A percentile compares a stretch with the other conserved stretches of the same genome.
phyloP scores from a whole-genome alignment of 2,329 filamentous ascomycete genomes.

The Cladosporium oxysporum region DNA sequence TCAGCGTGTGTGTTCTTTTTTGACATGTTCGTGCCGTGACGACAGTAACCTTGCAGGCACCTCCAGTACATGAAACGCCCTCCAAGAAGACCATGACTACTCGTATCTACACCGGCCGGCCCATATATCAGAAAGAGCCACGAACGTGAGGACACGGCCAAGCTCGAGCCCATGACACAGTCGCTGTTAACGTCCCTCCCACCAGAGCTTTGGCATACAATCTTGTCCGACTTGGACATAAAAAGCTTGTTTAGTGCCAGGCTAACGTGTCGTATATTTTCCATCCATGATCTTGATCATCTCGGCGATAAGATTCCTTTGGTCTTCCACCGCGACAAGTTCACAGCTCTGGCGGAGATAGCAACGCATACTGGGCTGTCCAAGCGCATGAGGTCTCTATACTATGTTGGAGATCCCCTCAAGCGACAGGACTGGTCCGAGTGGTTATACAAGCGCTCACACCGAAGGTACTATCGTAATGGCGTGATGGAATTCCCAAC shows the following conservation, averaged over 20 bases:
- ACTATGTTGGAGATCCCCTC: neutral
- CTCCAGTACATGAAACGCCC: no score
- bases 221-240: neutral
- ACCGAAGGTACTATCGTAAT: neutral
- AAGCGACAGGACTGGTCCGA: neutral
- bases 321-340: neutral
- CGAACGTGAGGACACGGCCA: neutral
- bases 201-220: neutral
- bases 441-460: neutral
- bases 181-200: neutral
- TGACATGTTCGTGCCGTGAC: neutral
- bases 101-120: no score
- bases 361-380: neutral
- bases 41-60: neutral
- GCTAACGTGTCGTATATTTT: neutral
- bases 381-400: neutral
- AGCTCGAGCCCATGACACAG: neutral
- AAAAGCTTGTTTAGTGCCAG: neutral
- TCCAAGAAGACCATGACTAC: no score
- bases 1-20: neutral
- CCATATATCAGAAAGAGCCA: no score
- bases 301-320: neutral
- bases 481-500: neutral
- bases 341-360: neutral
- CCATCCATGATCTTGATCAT: neutral